These are phyloP conservation scores for Pterula multifida DNA, from an alignment of 1,284 basidiomycete genomes.

Conservation along the genomic window DNA sequence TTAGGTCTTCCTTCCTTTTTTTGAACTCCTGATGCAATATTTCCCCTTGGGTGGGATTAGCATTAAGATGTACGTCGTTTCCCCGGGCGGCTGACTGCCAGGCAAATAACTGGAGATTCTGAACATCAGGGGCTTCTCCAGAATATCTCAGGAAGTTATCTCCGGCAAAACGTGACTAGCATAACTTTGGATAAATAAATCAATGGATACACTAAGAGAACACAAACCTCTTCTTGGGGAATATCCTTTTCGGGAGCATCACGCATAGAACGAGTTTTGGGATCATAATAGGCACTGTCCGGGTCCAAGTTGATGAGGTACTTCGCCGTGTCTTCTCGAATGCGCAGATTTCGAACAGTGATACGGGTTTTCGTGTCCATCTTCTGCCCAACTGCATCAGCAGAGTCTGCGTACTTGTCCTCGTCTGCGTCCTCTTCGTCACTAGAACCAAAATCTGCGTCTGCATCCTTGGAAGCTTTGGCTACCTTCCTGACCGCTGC, in stretches of 20 bases:
- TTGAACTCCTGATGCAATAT: constrained; percentile 84
- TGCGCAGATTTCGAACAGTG: constrained; percentile 95
- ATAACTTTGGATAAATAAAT: constrained; percentile 9
- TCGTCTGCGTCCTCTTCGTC: constrained; percentile 93
- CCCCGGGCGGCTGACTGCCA: constrained; percentile 93
- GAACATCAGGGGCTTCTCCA: constrained; percentile 86
- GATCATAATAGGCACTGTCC: constrained; percentile 96
- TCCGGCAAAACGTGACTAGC: constrained; percentile 80
- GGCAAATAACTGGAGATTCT: constrained; percentile 89
- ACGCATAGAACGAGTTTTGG: constrained; percentile 99
- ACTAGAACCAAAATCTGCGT: constrained; percentile 92
- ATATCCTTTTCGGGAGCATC: constrained; percentile 81
- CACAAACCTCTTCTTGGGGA: constrained; percentile 71
- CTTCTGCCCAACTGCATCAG: constrained; percentile 96
- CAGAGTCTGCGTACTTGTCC: constrained; percentile 95
- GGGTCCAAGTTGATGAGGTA: constrained; percentile 96
- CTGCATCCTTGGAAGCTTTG: constrained; percentile 58
- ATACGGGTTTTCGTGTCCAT: constrained; percentile 97
- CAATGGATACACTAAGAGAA: constrained; percentile 6
- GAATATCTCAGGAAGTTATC: constrained; percentile 91
- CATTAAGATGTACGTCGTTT: constrained; percentile 90
- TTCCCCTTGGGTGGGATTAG: constrained; percentile 94
- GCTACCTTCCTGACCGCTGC: constrained; percentile 74
- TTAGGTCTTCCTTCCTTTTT: constrained; percentile 86
- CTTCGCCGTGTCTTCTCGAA: constrained; percentile 98